A percentile compares a stretch with the other conserved stretches of the same genome.
These are phyloP conservation scores for Skeletonema marinoi DNA, from an alignment of 108 stramenopile species.

Conservation along the genomic window DNA sequence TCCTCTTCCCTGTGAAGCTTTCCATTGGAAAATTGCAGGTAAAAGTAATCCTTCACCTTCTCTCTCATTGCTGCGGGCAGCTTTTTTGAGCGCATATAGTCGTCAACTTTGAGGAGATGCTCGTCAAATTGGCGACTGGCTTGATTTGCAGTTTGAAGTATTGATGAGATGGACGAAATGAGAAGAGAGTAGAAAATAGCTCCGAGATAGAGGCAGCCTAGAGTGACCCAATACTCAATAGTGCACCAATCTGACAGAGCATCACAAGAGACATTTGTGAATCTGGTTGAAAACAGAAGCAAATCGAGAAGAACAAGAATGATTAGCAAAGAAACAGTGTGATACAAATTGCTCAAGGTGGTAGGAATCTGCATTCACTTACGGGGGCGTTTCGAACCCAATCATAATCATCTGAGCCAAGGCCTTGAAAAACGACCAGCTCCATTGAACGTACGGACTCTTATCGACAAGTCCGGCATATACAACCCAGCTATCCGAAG, in stretches of 20 bases:
- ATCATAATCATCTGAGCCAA: slow-evolving; percentile 77
- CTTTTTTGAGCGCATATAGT: slow-evolving; percentile 70
- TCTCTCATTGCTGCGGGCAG: slow-evolving; percentile 61
- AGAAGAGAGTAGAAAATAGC: slow-evolving; percentile 69
- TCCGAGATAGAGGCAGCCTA: slow-evolving; percentile 62
- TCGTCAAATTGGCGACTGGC: slow-evolving; percentile 65
- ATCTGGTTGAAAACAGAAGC: slow-evolving; percentile 12
- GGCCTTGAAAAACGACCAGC: slow-evolving; percentile 70
- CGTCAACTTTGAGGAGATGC: slow-evolving; percentile 55
- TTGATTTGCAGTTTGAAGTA: slow-evolving; percentile 60
- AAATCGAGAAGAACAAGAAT: background rate
- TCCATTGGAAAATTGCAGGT: slow-evolving; percentile 61
- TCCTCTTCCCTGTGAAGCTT: slow-evolving; percentile 63
- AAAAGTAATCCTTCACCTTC: slow-evolving; percentile 67
- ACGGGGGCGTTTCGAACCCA: slow-evolving; percentile 73
- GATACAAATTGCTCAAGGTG: background rate
- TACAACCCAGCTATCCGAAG: slow-evolving; percentile 60
- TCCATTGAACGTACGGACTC: slow-evolving; percentile 50
- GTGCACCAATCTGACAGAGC: slow-evolving; percentile 55
- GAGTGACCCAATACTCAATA: slow-evolving; percentile 67
- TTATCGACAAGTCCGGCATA: slow-evolving; percentile 46
- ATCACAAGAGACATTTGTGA: slow-evolving; percentile 63
- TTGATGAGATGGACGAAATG: slow-evolving; percentile 63
- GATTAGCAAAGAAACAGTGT: background rate
- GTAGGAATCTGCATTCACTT: slow-evolving; percentile 1